Evolutionary conservation across 768 basidiomycete species (phyloP), one percentile per base, ranked within the genome.

Genomic region (Pisolithus orientalis): DNA sequence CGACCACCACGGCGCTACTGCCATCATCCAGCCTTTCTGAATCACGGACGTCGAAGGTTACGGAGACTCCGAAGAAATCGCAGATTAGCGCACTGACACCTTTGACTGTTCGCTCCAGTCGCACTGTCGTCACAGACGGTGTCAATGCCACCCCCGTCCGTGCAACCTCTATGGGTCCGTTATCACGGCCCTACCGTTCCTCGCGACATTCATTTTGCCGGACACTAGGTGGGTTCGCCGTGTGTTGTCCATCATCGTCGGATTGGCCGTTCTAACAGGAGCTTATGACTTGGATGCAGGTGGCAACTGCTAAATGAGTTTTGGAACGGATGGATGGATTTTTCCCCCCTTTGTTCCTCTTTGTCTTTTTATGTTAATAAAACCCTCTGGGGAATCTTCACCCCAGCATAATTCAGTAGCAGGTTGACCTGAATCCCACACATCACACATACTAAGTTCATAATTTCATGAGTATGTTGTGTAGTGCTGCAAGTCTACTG

Each of bases 21-120:
- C 80, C 81, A 21, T 80, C 85, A 14, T 79, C 82, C 7, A 79
- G 72, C 58, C 66, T 85, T 47, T 66, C 75, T n/a, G 69, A 75
- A 49, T 72, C 73, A 54, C 76, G 83, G 47, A 75, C 68, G n/a
- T n/a, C n/a, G 57, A 86, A 84, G 57, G 67, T 73, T 24, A 80
- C 84, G 50, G 80, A 80, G 59, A 91, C 90, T 6, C 90, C 90
- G 16, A 93, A 91, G 75, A 92, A 93, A 71, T 88, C 89, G 5
- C 78, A 89, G 62, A 94, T 94, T 57, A 85, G 90, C 61, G 90
- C 54, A 80, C 91, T 91, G 7, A 90, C 91, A 3, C 90, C 91
- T 1, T 75, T 94, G 50, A 86, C 91, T 17, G 89, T 91, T 53
- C 85, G 91, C 45, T 77, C 79, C 11, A 73, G 81, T 5, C 80